Conservation (phyloP, 176 grass and related monocot species). For the Oryza meridionalis region DNA sequence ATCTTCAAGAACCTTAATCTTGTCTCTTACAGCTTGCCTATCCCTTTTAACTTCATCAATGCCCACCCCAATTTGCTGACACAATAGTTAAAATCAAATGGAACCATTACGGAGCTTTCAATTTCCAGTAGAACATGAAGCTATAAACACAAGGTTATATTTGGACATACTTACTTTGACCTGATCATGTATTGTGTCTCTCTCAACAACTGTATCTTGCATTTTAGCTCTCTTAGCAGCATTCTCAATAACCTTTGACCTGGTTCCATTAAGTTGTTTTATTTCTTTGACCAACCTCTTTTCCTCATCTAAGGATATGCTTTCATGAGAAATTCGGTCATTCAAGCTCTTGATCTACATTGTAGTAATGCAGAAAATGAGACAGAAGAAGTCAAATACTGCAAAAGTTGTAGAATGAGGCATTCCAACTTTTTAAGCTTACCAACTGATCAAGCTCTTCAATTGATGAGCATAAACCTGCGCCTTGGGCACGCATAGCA, state of each 20-base stretch:
- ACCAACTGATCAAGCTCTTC: conserved; percentile 89
- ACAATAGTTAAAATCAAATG: conserved; percentile 18
- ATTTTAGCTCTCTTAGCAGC: conserved; percentile 76
- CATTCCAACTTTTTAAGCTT: conserved; percentile 31
- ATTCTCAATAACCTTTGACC: conserved; percentile 73
- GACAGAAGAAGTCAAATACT: conserved; percentile 40
- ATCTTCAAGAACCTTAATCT: conserved; percentile 69
- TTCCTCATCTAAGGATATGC: conserved; percentile 81
- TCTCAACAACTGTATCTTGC: conserved; percentile 73
- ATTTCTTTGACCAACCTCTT: conserved; percentile 92
- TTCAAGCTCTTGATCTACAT: conserved; percentile 80
- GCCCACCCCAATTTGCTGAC: conserved; percentile 54
- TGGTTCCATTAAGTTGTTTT: conserved; percentile 88
- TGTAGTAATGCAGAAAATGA: conserved; percentile 18
- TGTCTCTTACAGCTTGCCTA: conserved; percentile 57
- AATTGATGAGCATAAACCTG: conserved; percentile 87
- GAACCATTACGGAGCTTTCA: neutral
- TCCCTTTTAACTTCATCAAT: conserved; percentile 74
- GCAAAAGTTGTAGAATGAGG: neutral
- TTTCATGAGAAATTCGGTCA: conserved; percentile 86
- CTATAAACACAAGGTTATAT: conserved; percentile 23
- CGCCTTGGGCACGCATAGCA: conserved; percentile 70
- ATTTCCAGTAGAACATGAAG: conserved; percentile 13
- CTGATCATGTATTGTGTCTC: conserved; percentile 82
- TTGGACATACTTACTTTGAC: conserved; percentile 74